Evolutionary conservation across 805 yeast species (phyloP), one percentile per base, ranked within the genome.

Genomic region (Lipomyces japonicus): DNA sequence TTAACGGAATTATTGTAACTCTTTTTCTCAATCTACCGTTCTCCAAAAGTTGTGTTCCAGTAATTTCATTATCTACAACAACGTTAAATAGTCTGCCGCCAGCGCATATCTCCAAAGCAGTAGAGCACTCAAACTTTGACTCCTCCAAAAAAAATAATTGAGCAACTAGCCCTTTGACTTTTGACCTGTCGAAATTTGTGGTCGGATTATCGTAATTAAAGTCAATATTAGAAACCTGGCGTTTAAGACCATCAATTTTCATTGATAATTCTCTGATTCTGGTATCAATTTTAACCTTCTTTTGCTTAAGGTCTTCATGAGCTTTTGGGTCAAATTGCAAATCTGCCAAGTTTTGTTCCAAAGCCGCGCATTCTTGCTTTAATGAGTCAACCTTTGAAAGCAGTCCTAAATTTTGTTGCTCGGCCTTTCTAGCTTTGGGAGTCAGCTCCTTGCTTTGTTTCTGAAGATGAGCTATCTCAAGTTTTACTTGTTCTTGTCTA

Each of bases 81-180:
- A 95, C 86, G 62, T 90, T 89, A 66, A 80, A 95, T 26, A 95
- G 68, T 59, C 90, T 75, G 3, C 91, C 95, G 42, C 98, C 99
- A 1, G 97, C 98, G 65, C 95, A 84, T 2, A 87, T 84, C 67
- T 93, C 97, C 31, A 93, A 71, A 1, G 99, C 98, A 23, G 82
- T 74, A 0, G 95, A 83, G 46, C 82, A 80, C 23, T 78, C 76
- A 47, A 69, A 64, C 42, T 83, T 78, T 0, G 72, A 64, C 39
- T 81, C 80, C 16, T 76, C 76, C 19, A 93, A 64, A 1, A 74
- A 68, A 64, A 95, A 88, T 43, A 93, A 70, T 63, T 86, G 93
- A 2, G 95, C 96, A 12, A 91, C 95, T 16, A 89, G 78, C 39
- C 99, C 99, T 62, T 81, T 83, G 2, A 93, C 95, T 0, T 83